phyloP scores from a whole-genome alignment of 768 basidiomycete species.

The Porpolomopsis calyptriformis region DNA sequence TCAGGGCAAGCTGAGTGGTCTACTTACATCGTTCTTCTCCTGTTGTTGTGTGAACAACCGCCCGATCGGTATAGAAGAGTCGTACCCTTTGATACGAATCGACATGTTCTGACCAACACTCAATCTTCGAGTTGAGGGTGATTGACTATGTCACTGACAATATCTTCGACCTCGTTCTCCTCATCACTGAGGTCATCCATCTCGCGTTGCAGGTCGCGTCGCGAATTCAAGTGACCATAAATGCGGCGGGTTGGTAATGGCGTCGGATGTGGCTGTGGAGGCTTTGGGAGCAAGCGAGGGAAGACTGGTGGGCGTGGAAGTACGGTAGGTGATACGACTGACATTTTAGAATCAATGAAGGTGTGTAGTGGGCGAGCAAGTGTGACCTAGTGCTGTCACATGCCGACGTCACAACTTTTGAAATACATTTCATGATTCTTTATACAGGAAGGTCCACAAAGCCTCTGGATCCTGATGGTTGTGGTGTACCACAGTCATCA shows the following conservation, averaged over 20 bases:
- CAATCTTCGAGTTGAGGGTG: constrained; percentile 5
- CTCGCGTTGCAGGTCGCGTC: constrained; percentile 62
- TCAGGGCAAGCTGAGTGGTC: neutral
- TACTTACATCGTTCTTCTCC: constrained; percentile 72
- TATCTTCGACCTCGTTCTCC: constrained; percentile 70
- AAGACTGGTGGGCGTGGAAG: constrained; percentile 52
- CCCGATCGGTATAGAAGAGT: constrained; percentile 64
- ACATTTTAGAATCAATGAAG: constrained; percentile 27
- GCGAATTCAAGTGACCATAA: constrained; percentile 48
- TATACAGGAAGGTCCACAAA: constrained; percentile 78
- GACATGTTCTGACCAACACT: constrained; percentile 34
- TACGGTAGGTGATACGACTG: constrained; percentile 59
- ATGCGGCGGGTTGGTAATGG: constrained; percentile 44
- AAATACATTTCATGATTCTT: constrained; percentile 6
- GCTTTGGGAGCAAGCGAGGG: constrained; percentile 55
- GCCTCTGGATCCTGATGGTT: constrained; percentile 74
- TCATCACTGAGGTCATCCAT: constrained; percentile 81
- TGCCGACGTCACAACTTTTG: neutral
- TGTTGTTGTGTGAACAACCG: constrained; percentile 63
- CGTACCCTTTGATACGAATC: constrained; percentile 57
- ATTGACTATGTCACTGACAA: constrained; percentile 31
- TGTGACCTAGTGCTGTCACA: too few species aligned
- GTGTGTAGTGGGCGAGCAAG: too few species aligned
- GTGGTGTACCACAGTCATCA: constrained; percentile 89
- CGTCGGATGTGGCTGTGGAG: constrained; percentile 53